Conservation (phyloP, 2,329 filamentous ascomycete species). For the Trichoderma gracile region DNA sequence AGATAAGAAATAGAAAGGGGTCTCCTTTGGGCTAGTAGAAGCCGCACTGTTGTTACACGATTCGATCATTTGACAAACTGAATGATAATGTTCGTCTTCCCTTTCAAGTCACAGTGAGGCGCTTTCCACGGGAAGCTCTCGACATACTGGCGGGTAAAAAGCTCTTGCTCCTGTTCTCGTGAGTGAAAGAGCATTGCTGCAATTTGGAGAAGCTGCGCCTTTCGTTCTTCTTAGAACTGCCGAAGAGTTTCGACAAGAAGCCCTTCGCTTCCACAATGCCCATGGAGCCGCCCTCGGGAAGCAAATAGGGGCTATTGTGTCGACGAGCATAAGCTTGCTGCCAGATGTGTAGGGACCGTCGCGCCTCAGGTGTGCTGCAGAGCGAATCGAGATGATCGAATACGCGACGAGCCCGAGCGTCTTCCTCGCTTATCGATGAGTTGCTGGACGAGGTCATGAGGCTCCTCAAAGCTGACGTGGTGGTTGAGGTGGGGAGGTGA, state of each 20-base stretch:
- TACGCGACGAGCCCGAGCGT: conserved; percentile 46
- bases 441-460: conserved; percentile 29
- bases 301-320: conserved; percentile 40
- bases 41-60: neutral
- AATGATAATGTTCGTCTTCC: neutral
- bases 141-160: conserved; percentile 14
- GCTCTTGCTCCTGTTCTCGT: conserved; percentile 16
- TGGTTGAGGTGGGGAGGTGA: conserved; percentile 38
- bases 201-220: conserved; percentile 29
- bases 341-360: conserved; percentile 50
- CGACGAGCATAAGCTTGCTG: conserved; percentile 51
- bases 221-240: conserved; percentile 30
- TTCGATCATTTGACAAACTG: neutral
- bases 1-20: neutral
- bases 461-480: conserved; percentile 37
- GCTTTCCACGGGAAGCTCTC: conserved; percentile 5
- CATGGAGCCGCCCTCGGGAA: conserved; percentile 43
- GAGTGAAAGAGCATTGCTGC: conserved; percentile 2
- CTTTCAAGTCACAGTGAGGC: conserved; percentile 19
- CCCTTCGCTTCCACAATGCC: conserved; percentile 37
- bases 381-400: conserved; percentile 50
- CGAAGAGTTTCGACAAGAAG: conserved; percentile 36
- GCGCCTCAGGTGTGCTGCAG: conserved; percentile 52
- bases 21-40: neutral
- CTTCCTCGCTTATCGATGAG: conserved; percentile 39